Percentiles rank a stretch among this genome's conserved stretches.
phyloP scores from a whole-genome alignment of 2,329 filamentous ascomycete species.

The Dactylellina leptospora region DNA sequence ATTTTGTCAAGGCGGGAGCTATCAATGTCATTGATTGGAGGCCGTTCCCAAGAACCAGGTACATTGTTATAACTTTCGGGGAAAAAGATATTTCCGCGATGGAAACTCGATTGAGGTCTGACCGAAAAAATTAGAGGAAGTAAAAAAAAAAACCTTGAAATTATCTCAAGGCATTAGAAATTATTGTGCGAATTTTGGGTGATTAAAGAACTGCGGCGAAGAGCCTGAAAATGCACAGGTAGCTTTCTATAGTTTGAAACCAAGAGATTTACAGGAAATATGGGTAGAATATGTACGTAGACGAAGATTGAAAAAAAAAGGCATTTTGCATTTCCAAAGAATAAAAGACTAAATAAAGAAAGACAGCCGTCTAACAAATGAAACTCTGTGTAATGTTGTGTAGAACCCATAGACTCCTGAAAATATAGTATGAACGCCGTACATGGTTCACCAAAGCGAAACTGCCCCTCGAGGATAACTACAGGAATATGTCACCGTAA shows the following conservation, averaged over 20 bases:
- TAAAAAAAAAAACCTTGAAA: not conserved
- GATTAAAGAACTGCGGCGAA: too few species aligned
- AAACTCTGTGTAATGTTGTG: conserved; percentile 4
- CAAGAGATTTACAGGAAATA: too few species aligned
- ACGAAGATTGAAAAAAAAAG: too few species aligned
- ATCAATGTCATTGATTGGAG: not conserved
- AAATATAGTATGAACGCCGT: conserved; percentile 39
- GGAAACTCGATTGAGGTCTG: conserved; percentile 13
- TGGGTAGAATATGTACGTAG: too few species aligned
- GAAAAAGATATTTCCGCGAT: conserved; percentile 34
- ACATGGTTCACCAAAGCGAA: conserved; percentile 19
- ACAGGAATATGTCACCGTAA: conserved; percentile 1
- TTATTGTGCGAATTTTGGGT: too few species aligned
- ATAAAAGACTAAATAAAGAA: not conserved
- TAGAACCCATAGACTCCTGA: conserved; percentile 22
- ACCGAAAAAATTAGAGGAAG: not conserved
- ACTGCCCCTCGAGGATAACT: not conserved
- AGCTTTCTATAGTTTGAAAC: too few species aligned
- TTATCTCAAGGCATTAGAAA: not conserved
- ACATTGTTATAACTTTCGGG: conserved; percentile 23
- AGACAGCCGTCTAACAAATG: conserved; percentile 28
- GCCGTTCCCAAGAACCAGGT: conserved; percentile 38
- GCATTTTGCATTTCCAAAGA: not conserved
- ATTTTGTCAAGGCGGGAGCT: not conserved
- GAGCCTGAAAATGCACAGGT: too few species aligned